A percentile compares a stretch with the other conserved stretches of the same genome.
Conservation (phyloP, 2,329 filamentous ascomycete genomes). For the Fusarium goolgardi region DNA sequence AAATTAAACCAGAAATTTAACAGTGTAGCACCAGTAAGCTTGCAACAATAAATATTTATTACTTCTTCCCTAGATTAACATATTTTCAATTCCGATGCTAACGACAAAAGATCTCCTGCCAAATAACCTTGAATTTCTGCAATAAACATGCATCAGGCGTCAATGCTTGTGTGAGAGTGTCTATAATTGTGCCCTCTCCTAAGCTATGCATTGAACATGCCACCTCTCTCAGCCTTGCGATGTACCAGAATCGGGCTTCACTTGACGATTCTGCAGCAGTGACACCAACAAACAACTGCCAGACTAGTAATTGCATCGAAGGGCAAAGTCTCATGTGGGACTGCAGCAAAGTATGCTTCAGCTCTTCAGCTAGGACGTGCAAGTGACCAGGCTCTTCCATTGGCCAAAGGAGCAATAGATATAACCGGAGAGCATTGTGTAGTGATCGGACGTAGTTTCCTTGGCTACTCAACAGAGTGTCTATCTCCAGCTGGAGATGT, state of each 20-base stretch:
- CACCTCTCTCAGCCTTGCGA: constrained; percentile 4
- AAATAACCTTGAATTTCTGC: constrained; percentile 4
- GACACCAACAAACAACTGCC: constrained; percentile 41
- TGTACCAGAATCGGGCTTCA: constrained; percentile 12
- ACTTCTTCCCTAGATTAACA: no score
- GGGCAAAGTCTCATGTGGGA: constrained; percentile 34
- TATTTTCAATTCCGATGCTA: no score
- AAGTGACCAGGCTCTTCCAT: not conserved
- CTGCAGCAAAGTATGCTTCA: constrained; percentile 10
- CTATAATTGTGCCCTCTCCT: not conserved
- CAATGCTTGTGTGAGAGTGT: not conserved
- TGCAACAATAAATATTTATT: no score
- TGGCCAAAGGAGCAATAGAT: constrained; percentile 32
- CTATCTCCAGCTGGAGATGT: constrained; percentile 16
- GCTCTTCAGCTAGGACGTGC: not conserved
- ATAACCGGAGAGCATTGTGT: constrained; percentile 5
- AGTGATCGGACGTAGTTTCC: constrained; percentile 30
- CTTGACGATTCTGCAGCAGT: constrained; percentile 4
- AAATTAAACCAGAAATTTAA: no score
- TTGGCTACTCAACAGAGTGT: constrained; percentile 10
- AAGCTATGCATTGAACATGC: not conserved
- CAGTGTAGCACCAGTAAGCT: no score
- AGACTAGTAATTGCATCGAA: constrained; percentile 32
- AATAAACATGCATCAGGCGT: not conserved
- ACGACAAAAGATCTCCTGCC: constrained; percentile 1